Percentiles rank a stretch among this genome's conserved stretches.
Evolutionary conservation across 441 rosid genomes (phyloP).

Genomic region (Brassica balearica): DNA sequence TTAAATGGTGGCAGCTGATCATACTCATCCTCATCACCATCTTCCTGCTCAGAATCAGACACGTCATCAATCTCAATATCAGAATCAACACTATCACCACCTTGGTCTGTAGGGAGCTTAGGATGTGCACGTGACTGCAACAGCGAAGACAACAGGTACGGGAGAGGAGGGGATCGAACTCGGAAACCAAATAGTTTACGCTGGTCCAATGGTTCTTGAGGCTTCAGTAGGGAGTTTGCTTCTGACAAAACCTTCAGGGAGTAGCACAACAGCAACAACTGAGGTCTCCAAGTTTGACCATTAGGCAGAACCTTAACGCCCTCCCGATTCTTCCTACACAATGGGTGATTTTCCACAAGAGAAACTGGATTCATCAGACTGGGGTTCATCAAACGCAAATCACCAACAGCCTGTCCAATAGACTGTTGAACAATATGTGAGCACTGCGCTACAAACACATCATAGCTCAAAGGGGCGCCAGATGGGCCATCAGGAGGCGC

Average conservation of each 20-base stretch:
- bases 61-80: conserved; percentile 82
- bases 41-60: conserved; percentile 83
- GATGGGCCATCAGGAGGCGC: conserved; percentile 98
- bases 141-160: conserved; percentile 85
- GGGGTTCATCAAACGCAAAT: conserved; percentile 84
- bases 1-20: conserved; percentile 96
- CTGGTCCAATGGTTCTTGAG: conserved; percentile 82
- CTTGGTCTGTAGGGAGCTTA: conserved; percentile 73
- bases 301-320: conserved; percentile 92
- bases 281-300: conserved; percentile 92
- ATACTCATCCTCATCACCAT: conserved; percentile 82
- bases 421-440: conserved; percentile 93
- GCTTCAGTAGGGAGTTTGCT: conserved; percentile 77
- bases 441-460: conserved; percentile 88
- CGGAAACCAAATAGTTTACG: conserved; percentile 86
- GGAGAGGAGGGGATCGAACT: conserved; percentile 83
- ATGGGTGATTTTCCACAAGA: conserved; percentile 87
- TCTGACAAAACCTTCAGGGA: conserved; percentile 87
- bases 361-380: conserved; percentile 91
- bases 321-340: conserved; percentile 85
- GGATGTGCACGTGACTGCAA: conserved; percentile 93
- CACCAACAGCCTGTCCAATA: conserved; percentile 92
- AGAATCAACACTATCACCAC: conserved; percentile 79
- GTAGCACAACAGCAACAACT: conserved; percentile 70
- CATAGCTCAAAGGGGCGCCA: conserved; percentile 89